These are phyloP conservation scores for Lactarius sp. DNA, from an alignment of 768 basidiomycete genomes.

Conservation along the genomic window DNA sequence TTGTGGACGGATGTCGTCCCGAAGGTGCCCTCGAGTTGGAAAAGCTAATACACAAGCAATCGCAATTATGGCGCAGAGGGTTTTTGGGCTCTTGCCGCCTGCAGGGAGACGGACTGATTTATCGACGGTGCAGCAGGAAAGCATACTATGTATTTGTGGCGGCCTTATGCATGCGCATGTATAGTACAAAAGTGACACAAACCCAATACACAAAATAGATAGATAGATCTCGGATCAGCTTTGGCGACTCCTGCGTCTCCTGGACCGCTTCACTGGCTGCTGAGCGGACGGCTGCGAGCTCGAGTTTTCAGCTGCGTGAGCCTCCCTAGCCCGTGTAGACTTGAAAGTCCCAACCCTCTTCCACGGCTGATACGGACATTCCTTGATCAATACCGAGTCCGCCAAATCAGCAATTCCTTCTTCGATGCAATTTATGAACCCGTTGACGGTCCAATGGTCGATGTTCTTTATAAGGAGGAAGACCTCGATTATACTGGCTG, in stretches of 20 bases:
- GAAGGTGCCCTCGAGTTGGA: constrained; percentile 80
- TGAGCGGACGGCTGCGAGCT: constrained; percentile 19
- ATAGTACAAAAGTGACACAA: constrained; percentile 3
- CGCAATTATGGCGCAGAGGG: neutral
- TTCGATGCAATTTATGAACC: constrained; percentile 39
- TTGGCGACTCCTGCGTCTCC: constrained; percentile 4
- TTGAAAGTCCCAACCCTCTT: constrained; percentile 37
- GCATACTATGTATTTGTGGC: constrained; percentile 14
- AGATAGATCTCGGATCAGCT: constrained; percentile 2
- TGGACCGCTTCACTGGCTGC: constrained; percentile 1
- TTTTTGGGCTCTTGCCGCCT: neutral
- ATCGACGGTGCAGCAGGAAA: neutral
- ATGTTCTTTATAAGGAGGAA: constrained; percentile 51
- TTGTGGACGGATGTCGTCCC: constrained; percentile 64
- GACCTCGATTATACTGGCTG: constrained; percentile 44
- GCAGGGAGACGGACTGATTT: neutral
- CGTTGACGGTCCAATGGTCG: constrained; percentile 45
- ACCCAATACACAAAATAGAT: neutral
- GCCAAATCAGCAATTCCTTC: constrained; percentile 38
- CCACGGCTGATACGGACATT: constrained; percentile 43
- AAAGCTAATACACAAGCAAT: constrained; percentile 26
- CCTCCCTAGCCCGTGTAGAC: constrained; percentile 21
- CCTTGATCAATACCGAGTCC: constrained; percentile 33
- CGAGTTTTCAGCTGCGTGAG: constrained; percentile 36
- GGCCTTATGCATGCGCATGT: neutral